Conservation (phyloP, 2,329 filamentous ascomycete species). For the Aspergillus floridensis region DNA sequence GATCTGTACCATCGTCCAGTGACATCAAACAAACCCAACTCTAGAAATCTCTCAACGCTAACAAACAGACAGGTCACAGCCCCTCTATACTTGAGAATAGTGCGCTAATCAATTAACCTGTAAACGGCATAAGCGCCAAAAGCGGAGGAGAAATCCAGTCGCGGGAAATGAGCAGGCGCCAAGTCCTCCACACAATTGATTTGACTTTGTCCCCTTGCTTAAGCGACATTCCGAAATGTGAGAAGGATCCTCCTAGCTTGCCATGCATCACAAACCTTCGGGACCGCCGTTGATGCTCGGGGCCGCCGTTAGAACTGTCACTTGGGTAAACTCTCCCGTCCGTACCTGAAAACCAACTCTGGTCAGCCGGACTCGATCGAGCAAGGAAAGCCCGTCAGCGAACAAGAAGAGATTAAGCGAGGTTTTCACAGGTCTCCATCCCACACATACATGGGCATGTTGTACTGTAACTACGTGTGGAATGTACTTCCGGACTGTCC, state of each 20-base stretch:
- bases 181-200: not conserved
- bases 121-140: not conserved
- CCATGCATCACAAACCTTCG: not conserved
- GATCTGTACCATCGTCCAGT: no score
- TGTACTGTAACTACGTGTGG: not conserved
- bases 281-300: not conserved
- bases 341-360: not conserved
- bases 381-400: not conserved
- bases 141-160: not conserved
- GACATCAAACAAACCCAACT: no score
- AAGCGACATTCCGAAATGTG: not conserved
- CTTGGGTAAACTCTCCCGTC: not conserved
- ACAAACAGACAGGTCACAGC: no score
- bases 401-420: not conserved
- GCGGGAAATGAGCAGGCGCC: not conserved
- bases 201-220: not conserved
- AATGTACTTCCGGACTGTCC: not conserved
- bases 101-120: not conserved
- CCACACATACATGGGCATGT: not conserved
- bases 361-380: not conserved
- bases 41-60: no score
- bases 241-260: not conserved
- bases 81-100: not conserved
- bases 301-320: not conserved
- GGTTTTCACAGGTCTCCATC: not conserved